Evolutionary conservation across 805 yeast species (phyloP).

Genomic region (Metschnikowia sp.): DNA sequence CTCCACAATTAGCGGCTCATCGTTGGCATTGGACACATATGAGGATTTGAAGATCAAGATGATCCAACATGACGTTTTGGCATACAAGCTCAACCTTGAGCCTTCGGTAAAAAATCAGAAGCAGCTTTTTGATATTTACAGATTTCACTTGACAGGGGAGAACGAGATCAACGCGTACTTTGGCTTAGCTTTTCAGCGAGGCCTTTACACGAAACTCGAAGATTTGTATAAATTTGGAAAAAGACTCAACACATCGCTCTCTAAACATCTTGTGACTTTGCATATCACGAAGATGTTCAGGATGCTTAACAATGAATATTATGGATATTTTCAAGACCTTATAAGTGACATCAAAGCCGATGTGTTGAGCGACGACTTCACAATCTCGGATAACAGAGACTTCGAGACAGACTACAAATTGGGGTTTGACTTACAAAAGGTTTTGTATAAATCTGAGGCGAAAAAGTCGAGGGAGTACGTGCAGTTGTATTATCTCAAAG

Average conservation of each 20-base stretch:
- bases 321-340: conserved; percentile 23
- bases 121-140: conserved; percentile 28
- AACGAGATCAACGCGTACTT: conserved; percentile 49
- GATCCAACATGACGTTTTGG: conserved; percentile 71
- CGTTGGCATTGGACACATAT: conserved; percentile 50
- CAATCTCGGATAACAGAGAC: conserved; percentile 59
- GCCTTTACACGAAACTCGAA: conserved; percentile 61
- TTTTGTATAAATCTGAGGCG: conserved; percentile 16
- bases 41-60: conserved; percentile 60
- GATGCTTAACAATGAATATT: conserved; percentile 28
- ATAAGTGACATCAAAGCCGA: conserved; percentile 15
- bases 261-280: conserved; percentile 36
- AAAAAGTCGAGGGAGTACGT: conserved; percentile 26
- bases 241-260: conserved; percentile 49
- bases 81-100: conserved; percentile 45
- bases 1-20: conserved; percentile 51
- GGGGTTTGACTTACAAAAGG: conserved; percentile 32
- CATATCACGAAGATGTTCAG: conserved; percentile 33
- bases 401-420: conserved; percentile 50
- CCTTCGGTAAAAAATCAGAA: conserved; percentile 43
- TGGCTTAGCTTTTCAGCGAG: conserved; percentile 52
- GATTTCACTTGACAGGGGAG: conserved; percentile 54
- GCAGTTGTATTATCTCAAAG: conserved; percentile 34
- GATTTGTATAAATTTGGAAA: conserved; percentile 62
- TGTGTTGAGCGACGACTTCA: conserved; percentile 13